Percentiles rank a stretch among this genome's conserved stretches.
These are phyloP conservation scores for Betula pendula DNA, from an alignment of 306 rosid genomes.

Conservation along the genomic window DNA sequence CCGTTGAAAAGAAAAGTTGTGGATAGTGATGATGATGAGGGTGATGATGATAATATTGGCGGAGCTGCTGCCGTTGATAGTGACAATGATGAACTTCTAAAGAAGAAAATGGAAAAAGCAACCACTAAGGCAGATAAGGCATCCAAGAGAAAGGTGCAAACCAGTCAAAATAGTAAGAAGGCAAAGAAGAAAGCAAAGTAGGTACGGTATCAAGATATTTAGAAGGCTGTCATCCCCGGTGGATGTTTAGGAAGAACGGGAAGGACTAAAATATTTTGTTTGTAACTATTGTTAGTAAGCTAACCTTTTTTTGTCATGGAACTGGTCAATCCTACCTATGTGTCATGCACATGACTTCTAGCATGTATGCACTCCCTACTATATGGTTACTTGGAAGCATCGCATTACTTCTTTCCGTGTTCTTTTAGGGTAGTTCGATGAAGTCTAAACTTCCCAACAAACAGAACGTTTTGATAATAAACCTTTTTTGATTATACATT, in stretches of 20 bases:
- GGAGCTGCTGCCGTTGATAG: slow-evolving; percentile 15
- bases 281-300: slow-evolving; percentile 1
- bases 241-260: no score
- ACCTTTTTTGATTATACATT: no score
- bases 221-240: no score
- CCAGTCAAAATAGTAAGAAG: no score
- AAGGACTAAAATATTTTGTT: no score
- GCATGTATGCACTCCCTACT: background rate
- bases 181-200: no score
- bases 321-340: background rate
- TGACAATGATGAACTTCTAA: slow-evolving; percentile 29
- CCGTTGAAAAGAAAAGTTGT: slow-evolving; percentile 48
- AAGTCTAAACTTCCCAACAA: no score
- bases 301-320: slow-evolving; percentile 2
- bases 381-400: background rate
- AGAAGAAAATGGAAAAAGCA: slow-evolving; percentile 37
- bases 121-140: slow-evolving; percentile 35
- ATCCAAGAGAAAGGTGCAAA: no score
- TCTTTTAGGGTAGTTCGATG: no score
- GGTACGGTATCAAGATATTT: no score
- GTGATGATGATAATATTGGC: slow-evolving; percentile 10
- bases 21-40: slow-evolving; percentile 45
- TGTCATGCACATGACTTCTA: slow-evolving; percentile 1
- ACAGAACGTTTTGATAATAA: no score
- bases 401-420: background rate